Base-by-base conservation (phyloP, 371 early-diverging fungal genomes). In the Mortierella sp. region DNA sequence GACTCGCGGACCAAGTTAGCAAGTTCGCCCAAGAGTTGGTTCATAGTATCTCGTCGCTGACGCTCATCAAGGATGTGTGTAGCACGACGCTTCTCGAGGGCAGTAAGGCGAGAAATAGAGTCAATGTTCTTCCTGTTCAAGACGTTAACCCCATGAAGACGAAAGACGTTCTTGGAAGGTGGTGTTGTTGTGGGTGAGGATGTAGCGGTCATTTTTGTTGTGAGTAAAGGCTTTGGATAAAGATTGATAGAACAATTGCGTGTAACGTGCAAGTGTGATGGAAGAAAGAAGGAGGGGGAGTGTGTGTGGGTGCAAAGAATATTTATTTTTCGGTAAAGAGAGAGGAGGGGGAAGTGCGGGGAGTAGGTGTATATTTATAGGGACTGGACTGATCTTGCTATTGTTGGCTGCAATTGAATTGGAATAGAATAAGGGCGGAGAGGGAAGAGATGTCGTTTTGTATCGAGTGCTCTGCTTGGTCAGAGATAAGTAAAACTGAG, bases 31-130 rank as follows among this genome's bases (percentile, higher is more conserved):
- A 79, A 32, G 68, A 79, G 80, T 55, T 79, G 80, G 61, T 79
- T 79, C 80, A 79, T 79, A 19, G 80, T 79, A 47, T 79, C 80
- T 64, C 80, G 80, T 29, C 80, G 43, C 58, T 79, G 80, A 22
- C 80, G 80, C 37, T 79, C 80, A 49, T 79, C 80, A 37, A 79
- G 75, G 55, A 79, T 79, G 34, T 79, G 80, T 49, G 74, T 79
- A 6, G 80, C 71, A 42, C 80, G 70, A 56, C 80, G 80, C 61
- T 67, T 73, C 61, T 79, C 80, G 26, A 79, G 75, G 31, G 80
- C 80, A 19, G 80, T 74, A 42, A 79, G 71, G 22, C 80, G 80
- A 22, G 80, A 69, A 53, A 79, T 74, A 3, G 80, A 79, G 28
- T 79, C 80, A 37, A 79, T 68, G 35, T 79, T 79, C 42, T 79